These are phyloP conservation scores for Peniophora sp. DNA, from an alignment of 1,284 basidiomycete species.

Conservation along the genomic window DNA sequence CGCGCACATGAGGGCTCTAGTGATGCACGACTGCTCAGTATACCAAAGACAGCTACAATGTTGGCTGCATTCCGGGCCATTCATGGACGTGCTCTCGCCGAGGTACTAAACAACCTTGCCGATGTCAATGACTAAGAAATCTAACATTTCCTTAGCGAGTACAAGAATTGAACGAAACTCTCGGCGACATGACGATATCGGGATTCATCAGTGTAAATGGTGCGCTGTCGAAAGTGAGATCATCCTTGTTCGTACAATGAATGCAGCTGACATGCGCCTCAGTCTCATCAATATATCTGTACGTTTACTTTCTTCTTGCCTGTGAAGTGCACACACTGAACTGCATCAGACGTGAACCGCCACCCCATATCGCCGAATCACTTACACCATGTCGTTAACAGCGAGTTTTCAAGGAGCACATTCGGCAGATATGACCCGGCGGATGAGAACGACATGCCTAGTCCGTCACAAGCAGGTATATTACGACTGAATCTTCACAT, in stretches of 20 bases:
- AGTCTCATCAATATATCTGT: constrained; percentile 86
- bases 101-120: constrained; percentile 34
- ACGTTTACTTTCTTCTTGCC: constrained; percentile 8
- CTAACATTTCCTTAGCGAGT: constrained; percentile 37
- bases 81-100: constrained; percentile 57
- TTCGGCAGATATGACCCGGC: constrained; percentile 52
- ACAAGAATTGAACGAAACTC: constrained; percentile 50
- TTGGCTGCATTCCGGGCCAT: constrained; percentile 58
- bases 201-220: constrained; percentile 82
- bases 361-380: constrained; percentile 65
- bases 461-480: constrained; percentile 21
- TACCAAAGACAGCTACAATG: constrained; percentile 50
- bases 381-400: constrained; percentile 63
- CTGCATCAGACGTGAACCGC: constrained; percentile 67
- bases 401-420: constrained; percentile 56
- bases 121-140: neutral
- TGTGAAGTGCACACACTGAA: neutral
- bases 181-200: constrained; percentile 48
- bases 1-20: constrained; percentile 20
- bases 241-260: neutral
- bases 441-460: neutral
- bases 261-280: constrained; percentile 10
- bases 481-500: constrained; percentile 3
- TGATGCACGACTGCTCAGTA: too few relatives aligned
- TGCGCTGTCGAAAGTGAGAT: constrained; percentile 54